Base-by-base conservation (phyloP, 306 rosid genomes). In the Quercus cerris region DNA sequence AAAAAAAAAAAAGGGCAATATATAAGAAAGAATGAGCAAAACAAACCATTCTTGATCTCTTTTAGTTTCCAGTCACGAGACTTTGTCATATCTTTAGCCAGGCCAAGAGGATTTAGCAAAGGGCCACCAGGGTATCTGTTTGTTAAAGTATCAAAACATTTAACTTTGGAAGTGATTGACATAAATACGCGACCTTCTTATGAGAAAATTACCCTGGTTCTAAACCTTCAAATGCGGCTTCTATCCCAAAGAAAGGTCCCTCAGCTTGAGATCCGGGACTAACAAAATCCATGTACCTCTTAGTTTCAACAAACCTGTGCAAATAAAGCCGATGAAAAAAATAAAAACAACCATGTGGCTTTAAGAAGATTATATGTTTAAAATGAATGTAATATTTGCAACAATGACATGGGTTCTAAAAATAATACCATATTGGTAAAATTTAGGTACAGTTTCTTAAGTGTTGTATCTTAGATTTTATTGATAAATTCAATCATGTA, bases 251-350 rank as follows among this genome's bases (percentile, higher is more conserved):
- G 85, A 93, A 95, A 73, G 92, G 71, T 52, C 94, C 97, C 41
- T 88, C 88, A 25, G 92, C 98, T 84, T 93, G 99, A 89, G 99
- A 95, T 81, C 98, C 96, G 11, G 97, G 99, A 78, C 80, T 93
- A 28, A 84, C 76, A 71, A 86, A 95, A 89, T 95, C 99, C 99
- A 95, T 93, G 77, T 91, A 93, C 77, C 97, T 90, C 86, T 85
- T 93, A 23, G 97, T 95, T 86, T 95, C 98, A 25, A 71, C 99
- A 82, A 85, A 95, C 80, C 97, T 95, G 80, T 59, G 71, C 77
- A 86, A 62, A 81, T 51, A 77, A 49, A 82, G 67, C 22, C 14
- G 35, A 70, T 64, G 56, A 55, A 6, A 30, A 61, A 66, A 35
- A 31, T 7, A 6, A 23, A 8, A 3, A 38, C 6, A 10, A 25